Conservation (phyloP, 257 asterid genomes). For the Craterostigma plantagineum region DNA sequence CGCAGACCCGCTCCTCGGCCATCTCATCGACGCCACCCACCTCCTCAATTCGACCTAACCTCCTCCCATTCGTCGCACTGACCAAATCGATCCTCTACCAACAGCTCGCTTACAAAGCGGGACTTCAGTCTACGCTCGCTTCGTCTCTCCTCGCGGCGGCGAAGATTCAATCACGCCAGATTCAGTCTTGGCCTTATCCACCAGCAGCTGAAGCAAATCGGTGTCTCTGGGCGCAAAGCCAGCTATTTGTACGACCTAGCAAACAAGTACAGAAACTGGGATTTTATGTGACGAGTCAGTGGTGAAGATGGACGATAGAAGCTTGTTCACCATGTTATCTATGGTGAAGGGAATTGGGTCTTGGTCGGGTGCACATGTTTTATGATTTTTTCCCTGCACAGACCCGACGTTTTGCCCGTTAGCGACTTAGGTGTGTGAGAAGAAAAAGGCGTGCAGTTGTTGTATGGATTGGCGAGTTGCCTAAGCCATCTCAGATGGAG, state of each 20-base stretch:
- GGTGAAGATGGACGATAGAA: slow-evolving; percentile 83
- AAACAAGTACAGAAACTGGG: slow-evolving; percentile 59
- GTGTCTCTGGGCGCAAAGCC: slow-evolving; percentile 80
- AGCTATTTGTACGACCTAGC: slow-evolving; percentile 73
- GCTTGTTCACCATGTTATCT: slow-evolving; percentile 77
- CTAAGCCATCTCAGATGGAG: slow-evolving; percentile 84
- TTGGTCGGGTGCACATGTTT: slow-evolving; percentile 98
- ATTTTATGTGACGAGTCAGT: slow-evolving; percentile 63
- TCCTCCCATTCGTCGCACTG: slow-evolving; percentile 52
- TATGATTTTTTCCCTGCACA: slow-evolving; percentile 76
- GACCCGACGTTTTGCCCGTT: slow-evolving; percentile 89
- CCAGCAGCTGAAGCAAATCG: slow-evolving; percentile 82
- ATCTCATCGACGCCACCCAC: slow-evolving; percentile 39
- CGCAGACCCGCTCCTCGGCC: slow-evolving; percentile 40
- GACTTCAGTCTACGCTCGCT: slow-evolving; percentile 55
- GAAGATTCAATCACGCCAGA: slow-evolving; percentile 50
- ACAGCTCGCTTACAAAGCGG: slow-evolving; percentile 90
- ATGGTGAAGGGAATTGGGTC: slow-evolving; percentile 97
- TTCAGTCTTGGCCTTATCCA: slow-evolving; percentile 43
- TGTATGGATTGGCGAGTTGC: slow-evolving; percentile 72
- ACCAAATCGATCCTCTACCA: slow-evolving; percentile 71
- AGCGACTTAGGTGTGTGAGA: slow-evolving; percentile 90
- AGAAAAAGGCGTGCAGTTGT: slow-evolving; percentile 80
- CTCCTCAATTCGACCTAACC: slow-evolving; percentile 54
- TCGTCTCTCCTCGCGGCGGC: slow-evolving; percentile 66